Evolutionary conservation across 306 rosid species (phyloP), one percentile per base, ranked within the genome.

Genomic region (Rosa rugosa): DNA sequence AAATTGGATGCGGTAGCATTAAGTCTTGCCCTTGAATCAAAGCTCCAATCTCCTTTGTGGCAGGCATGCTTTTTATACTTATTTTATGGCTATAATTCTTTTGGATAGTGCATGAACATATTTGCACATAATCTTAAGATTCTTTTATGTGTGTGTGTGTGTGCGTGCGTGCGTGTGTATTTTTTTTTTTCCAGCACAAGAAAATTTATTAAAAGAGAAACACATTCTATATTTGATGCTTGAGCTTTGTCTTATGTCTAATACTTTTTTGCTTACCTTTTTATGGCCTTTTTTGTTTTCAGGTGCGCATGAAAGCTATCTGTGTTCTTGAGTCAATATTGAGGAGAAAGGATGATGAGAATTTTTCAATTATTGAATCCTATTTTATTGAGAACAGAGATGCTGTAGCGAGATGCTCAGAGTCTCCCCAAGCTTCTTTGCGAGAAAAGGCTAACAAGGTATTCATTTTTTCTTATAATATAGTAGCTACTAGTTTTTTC

Each of bases 221-320:
- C 5, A 5, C 41, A 5, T 49, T 25, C 14, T 62, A 27, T 12
- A 27, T 53, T 53, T 0, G 59, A 53, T 1, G 59, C 49, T 44
- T 13, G 69, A 44, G 13, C 8, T 56, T 46, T 67, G 22, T 70
- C 41, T 57, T 77, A n/a, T 4, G 3, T 42, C 1, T 72, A 6
- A 45, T 45, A 5, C 46, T 38, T 73, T 40, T 34, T 13, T 22
- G 60, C n/a, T 54, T 17, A 75, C 41, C 71, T 73, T 47, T 82
- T 47, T 81, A 50, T 69, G 53, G 11, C 20, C 17, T 77, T 69
- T 82, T 49, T 67, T 40, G 16, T 84, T 80, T 47, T 78, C 94
- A 95, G 99, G 97, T 91, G 77, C 99, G 98, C 82, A 91, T 93
- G 98, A 96, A 96, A 93, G 97, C 99, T 82, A 86, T 89, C 60